Conservation (phyloP, 1,139 yeast genomes). For the Arxiozyma bovina region DNA sequence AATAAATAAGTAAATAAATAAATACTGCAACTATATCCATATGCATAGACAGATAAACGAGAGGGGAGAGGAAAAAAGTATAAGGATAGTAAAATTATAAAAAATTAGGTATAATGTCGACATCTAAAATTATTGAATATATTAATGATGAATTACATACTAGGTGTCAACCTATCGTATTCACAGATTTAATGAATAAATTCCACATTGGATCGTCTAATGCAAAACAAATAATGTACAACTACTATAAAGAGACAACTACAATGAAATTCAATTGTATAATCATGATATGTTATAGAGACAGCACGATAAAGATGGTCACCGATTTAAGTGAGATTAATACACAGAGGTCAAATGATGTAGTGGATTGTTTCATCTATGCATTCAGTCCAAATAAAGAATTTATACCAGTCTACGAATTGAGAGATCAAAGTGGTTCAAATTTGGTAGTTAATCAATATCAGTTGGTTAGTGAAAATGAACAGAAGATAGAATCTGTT, state of each 20-base stretch:
- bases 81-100: background rate
- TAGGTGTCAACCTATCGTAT: constrained; percentile 22
- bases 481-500: background rate
- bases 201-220: constrained; percentile 21
- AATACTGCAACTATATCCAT: too few relatives aligned
- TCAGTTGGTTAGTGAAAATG: constrained; percentile 5
- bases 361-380: constrained; percentile 28
- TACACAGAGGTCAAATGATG: constrained; percentile 8
- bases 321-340: constrained; percentile 13
- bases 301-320: constrained; percentile 18
- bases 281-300: constrained; percentile 18
- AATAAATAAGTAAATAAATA: too few relatives aligned
- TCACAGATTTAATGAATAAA: constrained; percentile 23
- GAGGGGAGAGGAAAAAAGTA: background rate
- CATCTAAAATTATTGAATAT: constrained; percentile 3
- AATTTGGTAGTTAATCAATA: constrained; percentile 19
- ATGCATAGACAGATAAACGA: background rate
- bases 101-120: background rate
- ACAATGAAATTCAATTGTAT: constrained; percentile 24
- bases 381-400: constrained; percentile 28
- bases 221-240: constrained; percentile 26
- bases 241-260: constrained; percentile 21
- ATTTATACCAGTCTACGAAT: constrained; percentile 20
- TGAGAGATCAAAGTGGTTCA: constrained; percentile 15
- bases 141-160: constrained; percentile 21